Evolutionary conservation across 352 stramenopile genomes (phyloP).

Genomic region (Pythium coloratum): DNA sequence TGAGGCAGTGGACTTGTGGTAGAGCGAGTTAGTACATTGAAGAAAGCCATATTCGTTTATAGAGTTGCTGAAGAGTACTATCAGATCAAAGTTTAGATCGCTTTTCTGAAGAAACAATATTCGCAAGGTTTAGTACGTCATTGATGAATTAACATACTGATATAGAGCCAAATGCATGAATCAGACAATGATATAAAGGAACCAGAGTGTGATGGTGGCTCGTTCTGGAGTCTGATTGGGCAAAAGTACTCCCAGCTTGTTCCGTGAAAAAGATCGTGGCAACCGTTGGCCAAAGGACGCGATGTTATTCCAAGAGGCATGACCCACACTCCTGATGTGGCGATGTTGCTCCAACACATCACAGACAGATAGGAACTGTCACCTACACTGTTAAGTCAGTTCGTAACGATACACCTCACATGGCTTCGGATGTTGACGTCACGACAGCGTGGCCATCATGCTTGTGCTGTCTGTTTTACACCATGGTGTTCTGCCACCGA

Average conservation of each 20-base stretch:
- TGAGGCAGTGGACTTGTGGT: not conserved
- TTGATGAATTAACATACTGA: not conserved
- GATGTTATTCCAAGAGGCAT: not conserved
- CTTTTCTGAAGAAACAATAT: not conserved
- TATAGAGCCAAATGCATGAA: not conserved
- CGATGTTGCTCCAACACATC: not conserved
- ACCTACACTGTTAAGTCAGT: not conserved
- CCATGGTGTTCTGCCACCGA: not conserved
- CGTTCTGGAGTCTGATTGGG: not conserved
- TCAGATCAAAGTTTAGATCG: too few species aligned
- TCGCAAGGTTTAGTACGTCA: not conserved
- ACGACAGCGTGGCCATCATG: not conserved
- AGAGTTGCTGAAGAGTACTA: not conserved
- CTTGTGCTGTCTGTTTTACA: not conserved
- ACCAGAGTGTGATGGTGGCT: not conserved
- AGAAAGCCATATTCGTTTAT: not conserved
- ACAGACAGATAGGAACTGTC: not conserved
- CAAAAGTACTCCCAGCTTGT: not conserved
- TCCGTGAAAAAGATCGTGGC: constrained; percentile 4
- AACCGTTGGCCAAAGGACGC: constrained; percentile 6
- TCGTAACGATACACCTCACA: not conserved
- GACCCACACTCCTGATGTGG: not conserved
- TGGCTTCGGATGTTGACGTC: not conserved
- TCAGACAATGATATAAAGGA: constrained; percentile 10
- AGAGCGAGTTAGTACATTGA: constrained; percentile 13